These are phyloP conservation scores for Phytophthora megakarya DNA, from an alignment of 352 stramenopile genomes.

Conservation along the genomic window DNA sequence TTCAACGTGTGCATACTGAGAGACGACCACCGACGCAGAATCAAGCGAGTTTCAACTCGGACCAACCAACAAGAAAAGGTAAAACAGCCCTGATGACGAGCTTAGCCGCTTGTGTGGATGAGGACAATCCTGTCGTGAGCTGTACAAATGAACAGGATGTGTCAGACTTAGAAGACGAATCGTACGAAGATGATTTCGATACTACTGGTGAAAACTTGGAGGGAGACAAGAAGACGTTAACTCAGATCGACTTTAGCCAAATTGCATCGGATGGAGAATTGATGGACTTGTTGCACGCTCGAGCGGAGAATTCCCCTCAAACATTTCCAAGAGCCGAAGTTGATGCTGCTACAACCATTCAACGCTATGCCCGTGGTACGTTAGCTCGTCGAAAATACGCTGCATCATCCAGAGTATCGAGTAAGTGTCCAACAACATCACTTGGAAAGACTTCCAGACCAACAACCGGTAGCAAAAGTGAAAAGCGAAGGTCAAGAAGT, in stretches of 20 bases:
- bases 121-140: not conserved
- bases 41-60: not conserved
- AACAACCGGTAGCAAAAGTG: not conserved
- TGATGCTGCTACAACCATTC: conserved; percentile 35
- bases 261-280: conserved; percentile 42
- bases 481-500: not conserved
- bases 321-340: conserved; percentile 2
- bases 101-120: not conserved
- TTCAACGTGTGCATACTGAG: conserved; percentile 12
- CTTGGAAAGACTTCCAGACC: not conserved
- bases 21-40: conserved; percentile 1
- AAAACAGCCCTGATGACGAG: not conserved
- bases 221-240: conserved; percentile 12
- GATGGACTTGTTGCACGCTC: conserved; percentile 46
- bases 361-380: conserved; percentile 28
- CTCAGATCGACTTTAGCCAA: conserved; percentile 9
- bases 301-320: conserved; percentile 4
- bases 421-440: not conserved
- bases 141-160: not conserved
- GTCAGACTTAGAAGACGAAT: conserved; percentile 16
- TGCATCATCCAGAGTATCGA: not conserved
- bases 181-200: conserved; percentile 59
- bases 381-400: conserved; percentile 8
- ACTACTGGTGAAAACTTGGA: conserved; percentile 15
- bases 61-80: not conserved